Evolutionary conservation across 345 rosid genomes (phyloP).

Genomic region (Microcos paniculata): DNA sequence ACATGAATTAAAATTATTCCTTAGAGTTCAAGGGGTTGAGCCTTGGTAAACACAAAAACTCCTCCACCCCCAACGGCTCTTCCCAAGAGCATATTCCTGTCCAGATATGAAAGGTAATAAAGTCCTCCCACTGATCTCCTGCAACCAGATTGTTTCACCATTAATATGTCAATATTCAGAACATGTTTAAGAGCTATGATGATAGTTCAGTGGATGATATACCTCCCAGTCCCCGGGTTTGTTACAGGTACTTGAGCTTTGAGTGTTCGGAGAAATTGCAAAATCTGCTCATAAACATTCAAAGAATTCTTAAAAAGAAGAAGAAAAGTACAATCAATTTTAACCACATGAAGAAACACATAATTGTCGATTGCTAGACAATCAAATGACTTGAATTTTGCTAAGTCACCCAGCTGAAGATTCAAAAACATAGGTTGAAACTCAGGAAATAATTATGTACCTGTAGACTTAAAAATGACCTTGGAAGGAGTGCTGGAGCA

Average conservation of each 20-base stretch:
- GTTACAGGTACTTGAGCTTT: slow-evolving; percentile 72
- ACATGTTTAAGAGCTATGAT: not conserved
- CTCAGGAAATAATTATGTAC: slow-evolving; percentile 25
- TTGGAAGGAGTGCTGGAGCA: slow-evolving; percentile 86
- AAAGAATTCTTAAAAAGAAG: slow-evolving; percentile 2
- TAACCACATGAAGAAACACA: not conserved
- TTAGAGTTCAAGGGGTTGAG: slow-evolving; percentile 69
- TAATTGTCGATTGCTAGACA: not conserved
- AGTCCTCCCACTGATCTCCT: slow-evolving; percentile 79
- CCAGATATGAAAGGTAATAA: slow-evolving; percentile 86
- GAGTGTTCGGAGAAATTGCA: slow-evolving; percentile 77
- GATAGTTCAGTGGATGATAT: not conserved
- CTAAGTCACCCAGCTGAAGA: not conserved
- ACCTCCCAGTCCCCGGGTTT: slow-evolving; percentile 59
- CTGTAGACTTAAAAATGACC: slow-evolving; percentile 78
- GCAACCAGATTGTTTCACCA: slow-evolving; percentile 23
- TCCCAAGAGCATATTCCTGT: slow-evolving; percentile 76
- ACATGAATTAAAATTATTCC: not conserved
- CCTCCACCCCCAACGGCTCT: slow-evolving; percentile 97
- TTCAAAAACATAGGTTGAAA: not conserved
- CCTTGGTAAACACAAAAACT: slow-evolving; percentile 74
- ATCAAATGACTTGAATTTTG: not conserved
- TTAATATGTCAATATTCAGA: slow-evolving; percentile 1
- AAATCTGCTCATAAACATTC: slow-evolving; percentile 44
- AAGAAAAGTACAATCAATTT: not conserved